Evolutionary conservation across 164 flowering plant genomes (phyloP).

Genomic region (Annona squamosa): DNA sequence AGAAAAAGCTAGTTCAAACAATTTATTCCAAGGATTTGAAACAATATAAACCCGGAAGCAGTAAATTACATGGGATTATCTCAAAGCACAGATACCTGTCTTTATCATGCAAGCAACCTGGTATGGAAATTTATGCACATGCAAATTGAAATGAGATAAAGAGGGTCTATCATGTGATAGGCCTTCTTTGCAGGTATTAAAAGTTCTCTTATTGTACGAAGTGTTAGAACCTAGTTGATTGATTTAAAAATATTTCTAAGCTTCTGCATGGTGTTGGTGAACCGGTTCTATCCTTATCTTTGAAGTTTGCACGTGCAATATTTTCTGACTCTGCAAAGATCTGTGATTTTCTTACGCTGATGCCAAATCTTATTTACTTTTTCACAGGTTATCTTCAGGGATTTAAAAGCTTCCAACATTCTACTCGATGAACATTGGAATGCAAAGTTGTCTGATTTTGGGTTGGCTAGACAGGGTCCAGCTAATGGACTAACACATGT

Average conservation of each 20-base stretch:
- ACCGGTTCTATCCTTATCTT: neutral
- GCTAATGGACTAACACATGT: slow-evolving; percentile 77
- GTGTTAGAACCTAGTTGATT: no score
- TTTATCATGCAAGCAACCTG: no score
- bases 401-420: slow-evolving; percentile 88
- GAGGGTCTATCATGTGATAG: no score
- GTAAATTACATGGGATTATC: no score
- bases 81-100: no score
- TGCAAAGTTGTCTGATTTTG: slow-evolving; percentile 94
- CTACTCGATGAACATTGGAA: slow-evolving; percentile 91
- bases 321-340: neutral
- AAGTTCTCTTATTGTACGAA: no score
- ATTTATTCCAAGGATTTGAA: no score
- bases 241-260: neutral
- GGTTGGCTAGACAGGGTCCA: slow-evolving; percentile 90
- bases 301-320: neutral
- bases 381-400: slow-evolving; percentile 81
- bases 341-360: neutral
- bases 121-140: no score
- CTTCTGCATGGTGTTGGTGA: neutral
- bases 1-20: no score
- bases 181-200: no score
- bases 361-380: neutral
- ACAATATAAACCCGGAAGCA: no score
- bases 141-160: no score